phyloP scores from a whole-genome alignment of 2,329 filamentous ascomycete genomes.

The Phaeosphaeria sp. region DNA sequence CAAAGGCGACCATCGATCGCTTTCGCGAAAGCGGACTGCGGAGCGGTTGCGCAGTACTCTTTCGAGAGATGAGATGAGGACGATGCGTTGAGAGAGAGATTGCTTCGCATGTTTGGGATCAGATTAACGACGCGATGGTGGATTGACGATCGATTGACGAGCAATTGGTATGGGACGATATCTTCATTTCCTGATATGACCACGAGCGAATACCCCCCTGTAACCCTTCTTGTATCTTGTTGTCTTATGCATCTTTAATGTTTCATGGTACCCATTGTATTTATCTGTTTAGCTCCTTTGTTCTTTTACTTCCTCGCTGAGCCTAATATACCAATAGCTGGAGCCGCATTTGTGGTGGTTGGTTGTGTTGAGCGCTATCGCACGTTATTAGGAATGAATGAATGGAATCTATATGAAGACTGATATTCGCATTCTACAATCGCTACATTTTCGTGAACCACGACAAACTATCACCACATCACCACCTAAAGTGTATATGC shows the following conservation, averaged over 20 bases:
- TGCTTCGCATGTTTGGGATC: background rate
- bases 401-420: background rate
- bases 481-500: slow-evolving; percentile 26
- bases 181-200: background rate
- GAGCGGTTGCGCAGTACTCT: slow-evolving; percentile 23
- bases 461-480: too few relatives aligned
- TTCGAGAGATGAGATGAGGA: slow-evolving; percentile 2
- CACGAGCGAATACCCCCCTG: slow-evolving; percentile 3
- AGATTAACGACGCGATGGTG: background rate
- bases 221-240: background rate
- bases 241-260: background rate
- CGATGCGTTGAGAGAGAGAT: slow-evolving; percentile 1
- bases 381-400: background rate
- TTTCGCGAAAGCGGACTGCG: slow-evolving; percentile 21
- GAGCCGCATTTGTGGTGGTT: background rate
- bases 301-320: background rate
- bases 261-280: background rate
- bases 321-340: background rate
- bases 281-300: background rate
- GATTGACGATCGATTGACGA: background rate
- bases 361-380: background rate
- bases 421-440: background rate
- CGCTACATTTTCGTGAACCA: background rate
- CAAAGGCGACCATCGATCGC: slow-evolving; percentile 14
- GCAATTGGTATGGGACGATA: background rate